Evolutionary conservation across 1,284 basidiomycete genomes (phyloP), one percentile per base, ranked within the genome.

Genomic region (Porodaedalea pini): DNA sequence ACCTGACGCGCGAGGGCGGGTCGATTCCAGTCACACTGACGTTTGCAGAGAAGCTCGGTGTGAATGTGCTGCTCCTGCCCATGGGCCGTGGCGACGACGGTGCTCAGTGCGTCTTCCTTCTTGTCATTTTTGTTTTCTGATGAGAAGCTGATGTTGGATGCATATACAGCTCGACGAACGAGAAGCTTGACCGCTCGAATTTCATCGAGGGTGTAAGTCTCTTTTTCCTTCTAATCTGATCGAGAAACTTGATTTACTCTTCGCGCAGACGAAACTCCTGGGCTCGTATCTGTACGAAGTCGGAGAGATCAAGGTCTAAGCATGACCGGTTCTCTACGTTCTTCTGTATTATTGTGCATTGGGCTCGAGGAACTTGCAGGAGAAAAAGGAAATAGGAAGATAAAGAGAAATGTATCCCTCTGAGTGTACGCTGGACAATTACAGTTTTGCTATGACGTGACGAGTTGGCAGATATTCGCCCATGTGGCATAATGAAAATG

Each of bases 21-120:
- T 96, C 92, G 1, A 98, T 98, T 65, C 95, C 95, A 0, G 93
- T 98, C 49, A 97, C 95, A 4, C 80, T 99, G 58, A 97, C 94
- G 3, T 98, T 99, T 71, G 92, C 94, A 17, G 93, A 98, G 69
- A 82, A 85, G 49, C 75, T 98, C 50, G 82, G 83, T 25, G 85
- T 88, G 37, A 91, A 91, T 63, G 89, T 97, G 7, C 72, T 95
- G 41, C 75, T 98, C 23, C 77, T 98, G 52, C 95, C 95, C 2
- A 95, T 98, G 86, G 94, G 94, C 6, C 78, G 94, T 56, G 90
- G 92, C 3, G 92, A 96, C 67, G 95, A 99, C 67, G 95, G 94
- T 64, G 91, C 93, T 31, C 92, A 95, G 86, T 92, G 70, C 63
- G 88, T 75, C 1, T 32, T 52, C 11, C n/a, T 21, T 48, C 53